Evolutionary conservation across 495 filamentous ascomycete species (phyloP), one percentile per base, ranked within the genome.

Genomic region (Aspergillus carlsbadensis): DNA sequence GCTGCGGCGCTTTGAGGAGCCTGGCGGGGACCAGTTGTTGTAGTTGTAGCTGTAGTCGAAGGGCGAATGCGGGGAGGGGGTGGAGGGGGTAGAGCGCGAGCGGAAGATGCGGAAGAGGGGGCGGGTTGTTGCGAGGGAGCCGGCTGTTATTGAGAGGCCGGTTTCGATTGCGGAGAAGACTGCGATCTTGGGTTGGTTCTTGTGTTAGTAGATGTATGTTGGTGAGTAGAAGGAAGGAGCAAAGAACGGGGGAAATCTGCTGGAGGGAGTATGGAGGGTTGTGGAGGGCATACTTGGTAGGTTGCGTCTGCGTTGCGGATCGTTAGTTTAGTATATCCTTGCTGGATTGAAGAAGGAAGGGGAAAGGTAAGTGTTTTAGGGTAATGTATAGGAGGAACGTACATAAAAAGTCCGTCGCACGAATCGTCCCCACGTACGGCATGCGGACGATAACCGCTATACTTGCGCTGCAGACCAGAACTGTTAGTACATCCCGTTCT

Each of bases 141-240:
- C 68, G 13, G 64, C 61, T 10, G 64, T 47, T 50, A 70, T 66
- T n/a, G 58, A 62, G 2, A 69, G 51, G 40, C 59, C 61, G 21
- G 51, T 56, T 47, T 70, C 66, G 34, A 67, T 52, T 14, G 41
- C 57, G 43, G 60, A 60, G 65, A 65, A 69, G 26, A 70, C 62
- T 18, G 57, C 62, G 14, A 67, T 59, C 18, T 52, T 4, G 3
- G 26, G 26, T 29, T 3, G 39, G 24, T 31, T n/a, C n/a, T 17
- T 49, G 18, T 33, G 45, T 49, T 35, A 37, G 31, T 13, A n/a
- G n/a, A n/a, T n/a, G n/a, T n/a, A n/a, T n/a, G n/a, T n/a, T n/a
- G n/a, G n/a, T n/a, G n/a, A n/a, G n/a, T n/a, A n/a, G n/a, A n/a
- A n/a, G n/a, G n/a, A n/a, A n/a, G n/a, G n/a, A n/a, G n/a, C n/a